Percentiles rank a stretch among this genome's conserved stretches.
Conservation (phyloP, 129 eudicot species). For the Helianthus tuberosus region DNA sequence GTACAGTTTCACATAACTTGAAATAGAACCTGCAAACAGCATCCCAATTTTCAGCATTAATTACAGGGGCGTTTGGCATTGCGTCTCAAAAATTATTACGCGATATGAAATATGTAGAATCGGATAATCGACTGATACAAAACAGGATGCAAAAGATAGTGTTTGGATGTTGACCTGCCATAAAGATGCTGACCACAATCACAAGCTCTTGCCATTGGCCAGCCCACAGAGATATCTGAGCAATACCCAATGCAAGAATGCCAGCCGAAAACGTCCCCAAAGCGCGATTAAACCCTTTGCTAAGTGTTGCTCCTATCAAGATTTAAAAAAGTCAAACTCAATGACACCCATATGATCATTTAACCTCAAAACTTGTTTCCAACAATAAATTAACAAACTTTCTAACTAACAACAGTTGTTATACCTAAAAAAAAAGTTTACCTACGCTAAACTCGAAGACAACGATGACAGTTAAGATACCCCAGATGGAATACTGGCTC, state of each 20-base stretch:
- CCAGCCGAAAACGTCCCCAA: conserved; percentile 94
- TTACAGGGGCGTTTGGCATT: no score
- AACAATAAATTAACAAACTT: not conserved
- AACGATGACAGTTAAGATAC: conserved; percentile 88
- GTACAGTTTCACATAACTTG: conserved; percentile 73
- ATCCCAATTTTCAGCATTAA: not conserved
- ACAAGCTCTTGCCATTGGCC: conserved; percentile 67
- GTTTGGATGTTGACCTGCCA: conserved; percentile 51
- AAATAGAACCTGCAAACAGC: conserved; percentile 53
- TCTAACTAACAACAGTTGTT: not conserved
- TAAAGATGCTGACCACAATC: conserved; percentile 80
- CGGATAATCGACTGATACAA: not conserved
- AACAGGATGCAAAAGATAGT: not conserved
- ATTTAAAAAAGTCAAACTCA: conserved; percentile 5
- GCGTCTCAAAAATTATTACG: not conserved
- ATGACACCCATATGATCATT: conserved; percentile 9
- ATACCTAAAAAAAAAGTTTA: conserved; percentile 14
- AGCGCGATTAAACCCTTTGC: conserved; percentile 91
- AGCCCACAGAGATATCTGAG: conserved; percentile 59
- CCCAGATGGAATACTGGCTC: conserved; percentile 82
- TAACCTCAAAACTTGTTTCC: not conserved
- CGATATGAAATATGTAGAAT: not conserved
- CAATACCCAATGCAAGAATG: conserved; percentile 69
- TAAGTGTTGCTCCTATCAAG: conserved; percentile 78
- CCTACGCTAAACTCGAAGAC: conserved; percentile 97